Base-by-base conservation (phyloP, 2,329 filamentous ascomycete genomes). In the Helminthosporium solani region DNA sequence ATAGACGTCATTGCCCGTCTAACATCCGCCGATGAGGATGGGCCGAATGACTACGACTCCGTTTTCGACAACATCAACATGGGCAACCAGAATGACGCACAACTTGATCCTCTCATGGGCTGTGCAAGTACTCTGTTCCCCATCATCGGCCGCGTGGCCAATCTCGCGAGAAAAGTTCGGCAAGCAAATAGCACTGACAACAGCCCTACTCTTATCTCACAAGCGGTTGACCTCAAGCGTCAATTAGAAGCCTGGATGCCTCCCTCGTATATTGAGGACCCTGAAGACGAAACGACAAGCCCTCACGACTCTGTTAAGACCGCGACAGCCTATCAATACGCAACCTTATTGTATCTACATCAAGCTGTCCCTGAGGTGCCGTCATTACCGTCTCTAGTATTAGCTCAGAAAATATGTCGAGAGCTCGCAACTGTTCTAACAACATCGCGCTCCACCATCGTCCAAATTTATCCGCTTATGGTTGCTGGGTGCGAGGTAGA, bases 1-100 rank as follows among this genome's bases (percentile, higher is more conserved):
- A 85, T 87, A 78, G 84, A 87, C 61, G 85, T 88, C 21, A 84
- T 88, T 51, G 81, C 85, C 19, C 78, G 84, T 12, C 70, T 88
- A 39, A 87, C 84, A 0, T 83, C 83, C 2, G 68, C 81, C 2
- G 80, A 82, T 47, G 77, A 79, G 28, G 79, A 81, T 19, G 79
- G 81, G 11, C 74, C 74, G 2, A 75, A 75, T 37, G 78, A 82
- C 56, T 79, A 82, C 44, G 70, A 71, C 42, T 39, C 56, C 27
- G 61, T 71, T 61, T 43, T 70, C 64, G 61, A 70, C 63, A 49
- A 60, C 38, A 62, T 73, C 12, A 60, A 64, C 37, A 53, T 58
- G 20, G 55, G 57, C n/a, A 64, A 61, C 20, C 53, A 64, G 16
- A 56, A 50, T 7, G 73, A 81, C 45, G 71, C 79, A 18, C 76